Evolutionary conservation across 129 eudicot genomes (phyloP), one percentile per base, ranked within the genome.

Genomic region (Deinandra increscens): DNA sequence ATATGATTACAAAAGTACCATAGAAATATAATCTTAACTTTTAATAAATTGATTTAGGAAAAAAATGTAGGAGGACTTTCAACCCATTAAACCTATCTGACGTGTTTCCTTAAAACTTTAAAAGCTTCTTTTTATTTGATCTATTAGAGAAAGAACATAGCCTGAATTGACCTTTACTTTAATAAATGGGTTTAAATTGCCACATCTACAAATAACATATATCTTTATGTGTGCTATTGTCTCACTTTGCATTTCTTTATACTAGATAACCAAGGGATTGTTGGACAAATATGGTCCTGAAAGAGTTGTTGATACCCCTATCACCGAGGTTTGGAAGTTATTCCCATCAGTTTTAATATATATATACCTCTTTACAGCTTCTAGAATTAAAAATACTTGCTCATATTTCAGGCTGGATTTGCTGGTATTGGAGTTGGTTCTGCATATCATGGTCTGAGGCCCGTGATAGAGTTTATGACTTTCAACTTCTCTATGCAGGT

Each of bases 401-500:
- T 76, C 18, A 36, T 50, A 15, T 73, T 82, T n/a, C 79, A 90
- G 97, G 94, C 97, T 79, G 95, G 95, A 13, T 90, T 90, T 71
- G 46, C 95, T 0, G 97, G 95, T 48, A 80, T 90, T 75, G 95
- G 88, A 72, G 89, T 90, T 76, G 95, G 97, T 65, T 86, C 97
- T 22, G 91, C 97, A 17, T 87, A 75, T 78, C 78, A 80, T 61
- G 97, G 90, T 53, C 80, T 87, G 26, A 81, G 60, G 73, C 97
- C 97, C 7, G 76, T 87, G 66, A 72, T 90, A 23, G 97, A 90
- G 76, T 90, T 87, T 63, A 87, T 87, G 97, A 90, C 97, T 8
- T 90, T 90, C 79, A 90, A 87, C 84, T 90, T 90, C 66, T 82
- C 97, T 15, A 90, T 90, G 97, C 97, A 90, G 91, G 97, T 85